Evolutionary conservation across 352 stramenopile genomes (phyloP).

Genomic region (Phytopythium montanum): DNA sequence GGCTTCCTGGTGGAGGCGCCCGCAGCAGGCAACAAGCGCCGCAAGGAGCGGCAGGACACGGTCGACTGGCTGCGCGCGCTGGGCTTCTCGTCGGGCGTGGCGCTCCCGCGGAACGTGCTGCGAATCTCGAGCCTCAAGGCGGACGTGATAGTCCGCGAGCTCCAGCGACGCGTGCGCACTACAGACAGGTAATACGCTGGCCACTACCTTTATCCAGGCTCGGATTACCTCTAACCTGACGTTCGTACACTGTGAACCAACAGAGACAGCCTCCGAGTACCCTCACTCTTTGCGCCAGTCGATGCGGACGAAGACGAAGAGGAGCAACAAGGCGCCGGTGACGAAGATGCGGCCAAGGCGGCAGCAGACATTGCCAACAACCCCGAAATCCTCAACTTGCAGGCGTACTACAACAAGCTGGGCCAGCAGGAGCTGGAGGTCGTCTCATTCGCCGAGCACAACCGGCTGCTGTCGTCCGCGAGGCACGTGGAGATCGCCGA

Average conservation of each 20-base stretch:
- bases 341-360: conserved; percentile 12
- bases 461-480: conserved; percentile 54
- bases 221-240: not conserved
- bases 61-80: conserved; percentile 41
- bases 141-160: conserved; percentile 48
- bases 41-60: conserved; percentile 28
- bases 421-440: conserved; percentile 59
- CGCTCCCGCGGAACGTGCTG: conserved; percentile 32
- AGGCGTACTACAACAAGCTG: conserved; percentile 48
- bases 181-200: not conserved
- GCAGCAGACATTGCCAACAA: conserved; percentile 15
- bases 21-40: conserved; percentile 1
- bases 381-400: conserved; percentile 31
- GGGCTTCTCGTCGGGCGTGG: conserved; percentile 41
- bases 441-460: conserved; percentile 54
- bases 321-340: not conserved
- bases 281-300: not conserved
- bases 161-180: conserved; percentile 26
- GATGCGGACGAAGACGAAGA: not conserved
- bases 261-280: no score
- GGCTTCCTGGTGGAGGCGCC: conserved; percentile 56
- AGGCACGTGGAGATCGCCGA: conserved; percentile 67
- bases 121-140: conserved; percentile 58
- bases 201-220: no score
- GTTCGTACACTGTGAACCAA: not conserved